phyloP scores from a whole-genome alignment of 495 filamentous ascomycete species.

The Aspergillus cavernicola region DNA sequence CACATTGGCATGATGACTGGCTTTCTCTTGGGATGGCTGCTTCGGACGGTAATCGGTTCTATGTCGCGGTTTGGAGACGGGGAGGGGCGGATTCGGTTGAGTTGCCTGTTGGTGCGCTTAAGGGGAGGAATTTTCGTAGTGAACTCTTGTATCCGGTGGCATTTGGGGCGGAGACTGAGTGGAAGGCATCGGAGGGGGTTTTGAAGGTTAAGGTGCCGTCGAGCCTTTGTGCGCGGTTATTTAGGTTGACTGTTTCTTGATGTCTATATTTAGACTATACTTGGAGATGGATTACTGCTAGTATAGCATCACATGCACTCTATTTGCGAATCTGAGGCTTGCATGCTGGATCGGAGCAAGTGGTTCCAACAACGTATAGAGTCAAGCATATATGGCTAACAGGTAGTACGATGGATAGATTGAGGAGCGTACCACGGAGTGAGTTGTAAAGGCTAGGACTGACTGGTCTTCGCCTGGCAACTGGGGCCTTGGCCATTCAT shows the following conservation, averaged over 20 bases:
- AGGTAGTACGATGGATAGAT: no score
- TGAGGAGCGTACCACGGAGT: no score
- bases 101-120: constrained; percentile 1
- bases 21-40: constrained; percentile 12
- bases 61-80: constrained; percentile 20
- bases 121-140: neutral
- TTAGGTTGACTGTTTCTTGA: neutral
- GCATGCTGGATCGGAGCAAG: no score
- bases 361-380: no score
- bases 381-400: no score
- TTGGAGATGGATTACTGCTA: neutral
- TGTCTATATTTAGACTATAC: neutral
- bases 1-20: constrained; percentile 20
- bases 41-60: neutral
- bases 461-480: no score
- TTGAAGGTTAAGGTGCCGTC: constrained; percentile 3
- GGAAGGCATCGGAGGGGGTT: neutral
- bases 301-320: no score
- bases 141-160: constrained; percentile 10
- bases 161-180: neutral
- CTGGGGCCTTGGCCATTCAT: no score
- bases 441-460: no score
- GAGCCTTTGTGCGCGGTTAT: constrained; percentile 5
- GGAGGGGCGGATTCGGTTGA: constrained; percentile 5
- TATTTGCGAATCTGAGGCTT: no score